These are phyloP conservation scores for Ceratocystiopsis sp. DNA, from an alignment of 2,329 filamentous ascomycete species.

Conservation along the genomic window DNA sequence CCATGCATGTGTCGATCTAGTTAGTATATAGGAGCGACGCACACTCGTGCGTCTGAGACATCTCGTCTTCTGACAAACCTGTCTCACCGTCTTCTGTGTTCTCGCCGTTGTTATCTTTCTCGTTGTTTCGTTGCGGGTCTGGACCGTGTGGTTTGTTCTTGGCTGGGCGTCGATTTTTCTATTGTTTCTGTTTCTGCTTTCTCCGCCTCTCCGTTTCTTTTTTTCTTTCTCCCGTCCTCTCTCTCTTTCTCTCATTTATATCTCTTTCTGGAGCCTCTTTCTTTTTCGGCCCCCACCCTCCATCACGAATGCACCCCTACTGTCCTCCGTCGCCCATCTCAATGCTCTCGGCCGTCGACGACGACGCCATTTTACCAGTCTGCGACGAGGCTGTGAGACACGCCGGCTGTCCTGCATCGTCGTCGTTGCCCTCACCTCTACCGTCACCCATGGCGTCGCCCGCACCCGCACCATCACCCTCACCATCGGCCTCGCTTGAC, in stretches of 20 bases:
- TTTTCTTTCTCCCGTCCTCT: neutral
- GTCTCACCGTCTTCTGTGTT: no score
- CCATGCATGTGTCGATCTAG: no score
- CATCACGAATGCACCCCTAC: neutral
- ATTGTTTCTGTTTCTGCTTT: neutral
- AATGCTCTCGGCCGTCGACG: slow-evolving; percentile 5
- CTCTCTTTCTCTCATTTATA: neutral
- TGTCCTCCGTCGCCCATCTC: neutral
- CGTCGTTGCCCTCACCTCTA: no score
- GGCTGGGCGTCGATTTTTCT: neutral
- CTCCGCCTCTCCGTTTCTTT: neutral
- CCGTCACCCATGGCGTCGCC: neutral
- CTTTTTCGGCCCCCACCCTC: neutral
- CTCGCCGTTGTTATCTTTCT: no score
- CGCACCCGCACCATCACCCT: neutral
- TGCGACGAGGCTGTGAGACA: neutral
- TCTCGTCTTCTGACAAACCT: no score
- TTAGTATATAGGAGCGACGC: no score
- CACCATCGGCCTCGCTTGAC: slow-evolving; percentile 13
- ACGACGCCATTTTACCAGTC: slow-evolving; percentile 10
- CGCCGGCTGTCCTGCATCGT: no score
- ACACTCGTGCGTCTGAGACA: no score
- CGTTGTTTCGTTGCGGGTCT: no score
- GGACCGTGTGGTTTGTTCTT: no score
- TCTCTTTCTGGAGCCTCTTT: neutral